Evolutionary conservation across 2,329 filamentous ascomycete species (phyloP), one percentile per base, ranked within the genome.

Genomic region (Alternaria brassicicola): DNA sequence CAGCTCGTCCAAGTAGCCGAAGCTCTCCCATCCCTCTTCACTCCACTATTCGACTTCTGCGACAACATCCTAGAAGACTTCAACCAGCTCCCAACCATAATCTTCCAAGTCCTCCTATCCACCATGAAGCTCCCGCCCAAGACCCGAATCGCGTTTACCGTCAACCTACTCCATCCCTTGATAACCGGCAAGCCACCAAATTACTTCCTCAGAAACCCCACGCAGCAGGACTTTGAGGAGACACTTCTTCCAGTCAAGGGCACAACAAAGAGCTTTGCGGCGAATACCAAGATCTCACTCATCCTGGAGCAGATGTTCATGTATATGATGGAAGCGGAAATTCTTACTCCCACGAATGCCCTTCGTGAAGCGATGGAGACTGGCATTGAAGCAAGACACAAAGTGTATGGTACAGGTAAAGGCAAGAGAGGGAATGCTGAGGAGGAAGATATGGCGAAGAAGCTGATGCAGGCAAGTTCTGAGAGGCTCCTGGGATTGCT

Each of bases 61-160:
- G 83, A 86, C 63, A 80, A 83, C 33, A 84, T 86, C 64, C 82
- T 84, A 31, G 82, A 85, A 48, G 80, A 81, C 54, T 76, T 90
- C 33, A 84, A 84, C 58, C 80, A 82, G n/a, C 78, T 89, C 1
- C 85, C 88, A 0, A 78, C 89, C 1, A 76, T 82, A 1, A 74
- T 84, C 19, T 90, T 90, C 65, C 76, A 82, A 6, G 77, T 85
- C 1, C 83, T 90, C 63, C 71, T 87, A 6, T 78, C 81, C 62
- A 77, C 81, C 52, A 77, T 81, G 8, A 75, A 79, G 23, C 77
- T 85, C 5, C 71, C 78, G 1, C 73, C 77, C 0, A 67, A 76
- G 25, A 75, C 79, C 2, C 82, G 83, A 46, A 79, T 81, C 28
- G 82, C 81, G 2, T 80, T 90, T 21, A 70, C 71, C 43, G 63